Conservation (phyloP, 306 rosid genomes). For the Astragalus membranaceus region DNA sequence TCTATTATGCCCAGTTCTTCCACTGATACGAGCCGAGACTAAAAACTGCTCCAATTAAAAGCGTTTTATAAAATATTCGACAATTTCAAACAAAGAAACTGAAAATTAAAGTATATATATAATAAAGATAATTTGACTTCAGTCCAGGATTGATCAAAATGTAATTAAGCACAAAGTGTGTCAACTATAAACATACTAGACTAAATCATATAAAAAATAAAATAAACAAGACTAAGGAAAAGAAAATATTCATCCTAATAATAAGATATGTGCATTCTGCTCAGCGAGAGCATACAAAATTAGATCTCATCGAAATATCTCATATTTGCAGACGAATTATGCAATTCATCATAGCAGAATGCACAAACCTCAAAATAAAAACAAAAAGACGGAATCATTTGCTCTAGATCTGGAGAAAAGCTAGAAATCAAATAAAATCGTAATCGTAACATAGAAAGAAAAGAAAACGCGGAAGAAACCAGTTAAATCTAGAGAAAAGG, state of each 20-base stretch:
- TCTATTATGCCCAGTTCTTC: no score
- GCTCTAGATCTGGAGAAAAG: background rate
- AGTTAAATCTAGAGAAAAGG: background rate
- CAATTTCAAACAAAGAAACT: no score
- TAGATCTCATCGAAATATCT: constrained; percentile 30
- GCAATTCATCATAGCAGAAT: constrained; percentile 36
- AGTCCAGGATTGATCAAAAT: no score
- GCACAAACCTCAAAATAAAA: background rate
- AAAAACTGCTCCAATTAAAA: no score
- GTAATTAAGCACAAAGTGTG: no score
- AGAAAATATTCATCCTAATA: background rate
- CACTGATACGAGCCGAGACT: no score
- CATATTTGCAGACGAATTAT: constrained; percentile 44
- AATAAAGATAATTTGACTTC: no score
- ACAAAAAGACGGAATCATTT: no score
- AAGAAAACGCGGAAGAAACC: background rate
- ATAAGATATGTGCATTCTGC: background rate
- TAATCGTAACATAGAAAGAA: background rate
- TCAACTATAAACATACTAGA: no score
- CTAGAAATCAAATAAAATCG: background rate
- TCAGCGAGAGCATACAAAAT: constrained; percentile 44
- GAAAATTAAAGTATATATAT: no score
- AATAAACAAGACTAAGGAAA: background rate
- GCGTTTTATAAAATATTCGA: no score
- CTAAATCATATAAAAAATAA: no score